Conservation (phyloP, 2,329 filamentous ascomycete species). For the Diaporthe capsici region DNA sequence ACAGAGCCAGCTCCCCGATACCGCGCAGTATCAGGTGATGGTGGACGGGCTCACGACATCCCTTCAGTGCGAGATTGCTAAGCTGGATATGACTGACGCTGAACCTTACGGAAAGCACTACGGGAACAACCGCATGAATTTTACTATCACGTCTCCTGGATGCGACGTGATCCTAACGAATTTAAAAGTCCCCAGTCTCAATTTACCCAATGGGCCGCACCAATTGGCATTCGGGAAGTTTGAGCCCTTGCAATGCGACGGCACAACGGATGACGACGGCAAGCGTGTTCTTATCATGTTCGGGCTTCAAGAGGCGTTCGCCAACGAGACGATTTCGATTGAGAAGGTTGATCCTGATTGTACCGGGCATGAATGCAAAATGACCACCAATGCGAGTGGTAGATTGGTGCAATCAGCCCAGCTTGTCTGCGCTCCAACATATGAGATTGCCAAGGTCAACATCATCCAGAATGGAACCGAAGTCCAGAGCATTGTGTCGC, state of each 20-base stretch:
- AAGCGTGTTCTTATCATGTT: not conserved
- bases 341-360: not conserved
- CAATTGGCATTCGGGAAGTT: not conserved
- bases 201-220: accelerated
- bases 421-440: slow-evolving; percentile 48
- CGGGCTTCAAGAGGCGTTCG: not conserved
- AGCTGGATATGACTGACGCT: slow-evolving; percentile 43
- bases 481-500: slow-evolving; percentile 42
- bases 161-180: not conserved
- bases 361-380: not conserved
- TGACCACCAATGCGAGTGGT: not conserved
- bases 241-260: not conserved
- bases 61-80: slow-evolving; percentile 51
- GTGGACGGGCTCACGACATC: slow-evolving; percentile 54
- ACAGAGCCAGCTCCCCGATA: slow-evolving; percentile 43
- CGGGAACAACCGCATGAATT: not conserved
- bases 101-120: too few relatives aligned
- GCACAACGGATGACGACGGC: not conserved
- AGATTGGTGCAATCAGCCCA: slow-evolving; percentile 46
- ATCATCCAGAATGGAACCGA: slow-evolving; percentile 46
- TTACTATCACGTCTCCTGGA: not conserved
- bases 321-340: not conserved
- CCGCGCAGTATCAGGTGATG: slow-evolving; percentile 48
- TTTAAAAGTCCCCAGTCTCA: too few relatives aligned
- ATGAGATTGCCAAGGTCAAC: slow-evolving; percentile 45